A percentile compares a stretch with the other conserved stretches of the same genome.
phyloP scores from a whole-genome alignment of 164 flowering plant species.

The Vitis rotundifolia region DNA sequence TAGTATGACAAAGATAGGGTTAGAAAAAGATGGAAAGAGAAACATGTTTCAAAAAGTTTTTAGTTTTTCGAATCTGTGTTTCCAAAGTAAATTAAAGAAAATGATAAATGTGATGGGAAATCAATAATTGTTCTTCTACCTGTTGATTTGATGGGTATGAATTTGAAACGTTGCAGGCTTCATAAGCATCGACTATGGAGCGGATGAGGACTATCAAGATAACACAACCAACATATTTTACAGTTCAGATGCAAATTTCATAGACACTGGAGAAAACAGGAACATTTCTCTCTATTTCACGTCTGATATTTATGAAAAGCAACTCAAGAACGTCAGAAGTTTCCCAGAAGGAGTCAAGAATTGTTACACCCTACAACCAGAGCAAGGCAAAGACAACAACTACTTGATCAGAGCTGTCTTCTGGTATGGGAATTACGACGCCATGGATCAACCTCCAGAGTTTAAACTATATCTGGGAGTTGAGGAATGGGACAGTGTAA shows the following conservation, averaged over 20 bases:
- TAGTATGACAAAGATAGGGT: too few relatives aligned
- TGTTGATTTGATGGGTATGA: too few relatives aligned
- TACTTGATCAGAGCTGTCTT: constrained; percentile 8
- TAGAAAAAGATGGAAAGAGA: too few relatives aligned
- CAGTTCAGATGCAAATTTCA: constrained; percentile 4
- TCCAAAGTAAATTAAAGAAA: too few relatives aligned
- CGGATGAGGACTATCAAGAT: background rate
- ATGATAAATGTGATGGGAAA: too few relatives aligned
- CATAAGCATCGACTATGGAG: constrained; percentile 1
- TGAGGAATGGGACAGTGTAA: background rate
- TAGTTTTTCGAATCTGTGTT: too few relatives aligned
- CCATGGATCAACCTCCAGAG: background rate
- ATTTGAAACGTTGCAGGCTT: background rate
- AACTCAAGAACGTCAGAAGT: constrained; percentile 5
- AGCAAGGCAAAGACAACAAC: constrained; percentile 9
- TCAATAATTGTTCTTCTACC: too few relatives aligned
- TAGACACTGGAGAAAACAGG: constrained; percentile 3
- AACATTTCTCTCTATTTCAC: background rate
- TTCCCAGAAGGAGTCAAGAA: constrained; percentile 1
- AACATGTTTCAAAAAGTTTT: too few relatives aligned
- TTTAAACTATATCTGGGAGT: constrained; percentile 12
- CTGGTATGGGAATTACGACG: constrained; percentile 16
- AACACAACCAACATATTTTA: background rate
- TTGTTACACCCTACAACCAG: constrained; percentile 10
- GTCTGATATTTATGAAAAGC: background rate